A percentile compares a stretch with the other conserved stretches of the same genome.
These are phyloP conservation scores for Tolypocladium ovalisporum DNA, from an alignment of 2,329 filamentous ascomycete species.

Conservation along the genomic window DNA sequence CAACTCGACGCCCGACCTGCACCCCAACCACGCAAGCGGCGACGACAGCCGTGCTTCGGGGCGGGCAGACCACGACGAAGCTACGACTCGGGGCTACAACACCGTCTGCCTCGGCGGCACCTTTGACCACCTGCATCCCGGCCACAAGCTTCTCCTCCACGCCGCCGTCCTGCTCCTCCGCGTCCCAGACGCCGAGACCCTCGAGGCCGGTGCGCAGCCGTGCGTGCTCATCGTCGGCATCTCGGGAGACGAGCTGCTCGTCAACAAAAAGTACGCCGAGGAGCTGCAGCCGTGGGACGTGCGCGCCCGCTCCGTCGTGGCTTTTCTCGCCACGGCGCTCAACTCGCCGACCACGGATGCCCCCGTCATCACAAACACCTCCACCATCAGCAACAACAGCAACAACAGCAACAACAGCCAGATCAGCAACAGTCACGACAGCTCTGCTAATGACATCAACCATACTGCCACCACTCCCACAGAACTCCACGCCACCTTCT, in stretches of 20 bases:
- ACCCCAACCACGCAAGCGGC: not conserved
- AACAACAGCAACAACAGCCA: not conserved
- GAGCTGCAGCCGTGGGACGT: slow-evolving; percentile 71
- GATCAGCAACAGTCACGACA: not conserved
- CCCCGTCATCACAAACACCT: slow-evolving; percentile 2
- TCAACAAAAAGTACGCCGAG: slow-evolving; percentile 80
- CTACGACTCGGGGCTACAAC: slow-evolving; percentile 12
- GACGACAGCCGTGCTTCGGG: not conserved
- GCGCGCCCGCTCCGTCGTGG: slow-evolving; percentile 57
- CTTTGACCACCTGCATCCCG: slow-evolving; percentile 90
- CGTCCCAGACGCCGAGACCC: slow-evolving; percentile 27
- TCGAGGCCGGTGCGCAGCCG: slow-evolving; percentile 13
- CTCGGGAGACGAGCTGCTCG: slow-evolving; percentile 75
- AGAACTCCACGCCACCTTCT: slow-evolving; percentile 38
- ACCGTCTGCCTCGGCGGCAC: slow-evolving; percentile 77
- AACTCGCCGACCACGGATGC: slow-evolving; percentile 24
- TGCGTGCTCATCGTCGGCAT: slow-evolving; percentile 71
- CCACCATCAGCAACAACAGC: not conserved
- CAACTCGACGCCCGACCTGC: not conserved
- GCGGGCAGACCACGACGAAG: not conserved
- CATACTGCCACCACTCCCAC: not conserved
- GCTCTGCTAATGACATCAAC: no score
- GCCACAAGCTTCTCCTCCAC: slow-evolving; percentile 93
- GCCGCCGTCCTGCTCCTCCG: slow-evolving; percentile 66
- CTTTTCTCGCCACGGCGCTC: slow-evolving; percentile 60